These are phyloP conservation scores for Gnaphalium uliginosum DNA, from an alignment of 129 eudicot species.

Conservation along the genomic window DNA sequence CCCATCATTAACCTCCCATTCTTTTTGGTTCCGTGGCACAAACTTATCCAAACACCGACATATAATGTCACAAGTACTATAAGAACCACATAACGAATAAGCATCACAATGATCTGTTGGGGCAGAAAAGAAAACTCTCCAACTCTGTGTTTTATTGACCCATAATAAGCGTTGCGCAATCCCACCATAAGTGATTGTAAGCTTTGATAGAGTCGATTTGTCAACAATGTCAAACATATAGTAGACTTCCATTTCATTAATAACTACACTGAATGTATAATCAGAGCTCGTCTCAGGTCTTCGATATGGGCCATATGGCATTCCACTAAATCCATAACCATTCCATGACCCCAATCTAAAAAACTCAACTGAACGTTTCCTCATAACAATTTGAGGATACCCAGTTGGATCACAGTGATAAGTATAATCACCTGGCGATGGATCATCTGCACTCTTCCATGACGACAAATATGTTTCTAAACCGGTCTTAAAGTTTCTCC, in stretches of 20 bases:
- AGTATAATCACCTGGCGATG: slow-evolving; percentile 6
- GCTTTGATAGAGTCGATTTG: background rate
- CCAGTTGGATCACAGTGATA: background rate
- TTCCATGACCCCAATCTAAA: background rate
- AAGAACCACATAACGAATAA: background rate
- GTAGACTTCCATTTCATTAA: background rate
- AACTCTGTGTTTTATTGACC: background rate
- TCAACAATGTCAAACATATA: background rate
- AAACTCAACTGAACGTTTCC: background rate
- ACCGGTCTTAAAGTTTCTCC: background rate
- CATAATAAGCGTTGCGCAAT: background rate
- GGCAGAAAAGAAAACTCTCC: background rate
- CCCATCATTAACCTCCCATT: background rate
- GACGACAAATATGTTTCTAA: slow-evolving; percentile 1
- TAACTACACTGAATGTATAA: background rate
- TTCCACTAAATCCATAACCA: slow-evolving; percentile 2
- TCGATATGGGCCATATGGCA: background rate
- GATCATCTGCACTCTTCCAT: background rate
- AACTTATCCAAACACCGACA: background rate
- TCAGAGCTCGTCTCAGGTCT: background rate
- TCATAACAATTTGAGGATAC: background rate
- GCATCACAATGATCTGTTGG: background rate
- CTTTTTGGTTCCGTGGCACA: background rate
- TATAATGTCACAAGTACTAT: background rate
- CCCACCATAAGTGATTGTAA: background rate